phyloP scores from a whole-genome alignment of 2,329 filamentous ascomycete genomes.

The Dactylellina haptotyla region DNA sequence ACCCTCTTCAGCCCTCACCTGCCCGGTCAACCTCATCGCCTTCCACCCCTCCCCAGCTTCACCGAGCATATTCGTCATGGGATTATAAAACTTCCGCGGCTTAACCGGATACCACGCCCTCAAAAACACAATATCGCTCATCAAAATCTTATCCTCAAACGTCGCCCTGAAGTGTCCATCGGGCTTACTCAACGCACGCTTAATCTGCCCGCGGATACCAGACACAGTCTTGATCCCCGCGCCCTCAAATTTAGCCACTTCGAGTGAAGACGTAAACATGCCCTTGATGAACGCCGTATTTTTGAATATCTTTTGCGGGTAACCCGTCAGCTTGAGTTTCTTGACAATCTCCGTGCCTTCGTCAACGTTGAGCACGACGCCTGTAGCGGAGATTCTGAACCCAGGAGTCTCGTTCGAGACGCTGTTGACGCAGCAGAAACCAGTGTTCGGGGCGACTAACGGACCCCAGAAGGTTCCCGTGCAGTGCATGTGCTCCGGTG shows the following conservation, averaged over 20 bases:
- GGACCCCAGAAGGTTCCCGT: constrained; percentile 96
- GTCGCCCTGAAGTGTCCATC: constrained; percentile 96
- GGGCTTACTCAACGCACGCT: constrained; percentile 89
- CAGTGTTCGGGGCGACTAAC: constrained; percentile 92
- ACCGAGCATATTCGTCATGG: constrained; percentile 84
- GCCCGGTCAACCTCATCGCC: constrained; percentile 91
- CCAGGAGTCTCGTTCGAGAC: constrained; percentile 80
- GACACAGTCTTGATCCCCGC: constrained; percentile 96
- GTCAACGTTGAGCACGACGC: constrained; percentile 91
- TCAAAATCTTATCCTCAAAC: constrained; percentile 97
- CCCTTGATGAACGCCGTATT: constrained; percentile 99
- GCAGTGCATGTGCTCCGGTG: constrained; percentile 99
- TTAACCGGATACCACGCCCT: constrained; percentile 97
- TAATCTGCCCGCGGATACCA: constrained; percentile 95
- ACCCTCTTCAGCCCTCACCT: constrained; percentile 81
- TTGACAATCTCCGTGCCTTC: constrained; percentile 98
- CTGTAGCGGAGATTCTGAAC: constrained; percentile 93
- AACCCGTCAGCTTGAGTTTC: constrained; percentile 95
- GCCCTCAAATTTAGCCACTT: constrained; percentile 98
- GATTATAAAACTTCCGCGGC: constrained; percentile 96
- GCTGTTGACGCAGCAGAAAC: constrained; percentile 92
- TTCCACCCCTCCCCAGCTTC: constrained; percentile 71
- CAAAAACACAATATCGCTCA: constrained; percentile 95
- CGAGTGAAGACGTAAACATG: constrained; percentile 93
- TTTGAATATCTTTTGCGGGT: constrained; percentile 97